A percentile compares a stretch with the other conserved stretches of the same genome.
Conservation (phyloP, 73 alveolate genomes). For the Paramecium biaurelia region DNA sequence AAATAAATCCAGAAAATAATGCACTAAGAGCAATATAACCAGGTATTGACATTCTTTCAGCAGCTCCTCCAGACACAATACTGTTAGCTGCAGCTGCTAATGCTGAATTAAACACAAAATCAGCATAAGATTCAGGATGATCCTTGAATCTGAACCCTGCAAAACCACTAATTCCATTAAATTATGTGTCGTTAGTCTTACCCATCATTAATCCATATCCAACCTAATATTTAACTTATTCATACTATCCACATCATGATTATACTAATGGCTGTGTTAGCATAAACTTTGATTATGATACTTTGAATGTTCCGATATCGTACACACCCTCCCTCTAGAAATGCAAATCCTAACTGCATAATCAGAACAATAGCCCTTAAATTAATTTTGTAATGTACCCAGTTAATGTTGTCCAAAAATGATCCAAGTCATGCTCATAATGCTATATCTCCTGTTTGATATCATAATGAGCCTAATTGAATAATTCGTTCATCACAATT, state of each 20-base stretch:
- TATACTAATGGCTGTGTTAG: slow-evolving; percentile 26
- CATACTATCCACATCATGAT: slow-evolving; percentile 32
- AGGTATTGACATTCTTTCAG: slow-evolving; percentile 26
- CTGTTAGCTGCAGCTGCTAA: slow-evolving; percentile 48
- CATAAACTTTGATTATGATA: slow-evolving; percentile 1
- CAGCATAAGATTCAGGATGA: slow-evolving; percentile 50
- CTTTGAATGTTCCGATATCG: slow-evolving; percentile 17
- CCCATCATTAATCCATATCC: slow-evolving; percentile 53
- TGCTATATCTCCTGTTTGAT: neutral
- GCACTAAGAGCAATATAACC: slow-evolving; percentile 32
- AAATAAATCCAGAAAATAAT: slow-evolving; percentile 34
- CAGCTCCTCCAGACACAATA: slow-evolving; percentile 53
- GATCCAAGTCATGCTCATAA: slow-evolving; percentile 37
- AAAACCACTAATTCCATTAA: slow-evolving; percentile 18
- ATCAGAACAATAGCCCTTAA: slow-evolving; percentile 47
- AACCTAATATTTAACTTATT: neutral
- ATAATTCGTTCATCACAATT: neutral
- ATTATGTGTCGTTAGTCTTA: neutral
- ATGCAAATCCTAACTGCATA: slow-evolving; percentile 51
- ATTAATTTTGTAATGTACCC: neutral
- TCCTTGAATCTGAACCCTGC: neutral
- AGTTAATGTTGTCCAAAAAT: slow-evolving; percentile 31
- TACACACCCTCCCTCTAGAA: slow-evolving; percentile 51
- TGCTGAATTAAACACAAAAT: slow-evolving; percentile 38
- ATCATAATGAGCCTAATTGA: slow-evolving; percentile 13